Conservation (phyloP, 176 grass and related monocot species). For the Aegilops speltoides region DNA sequence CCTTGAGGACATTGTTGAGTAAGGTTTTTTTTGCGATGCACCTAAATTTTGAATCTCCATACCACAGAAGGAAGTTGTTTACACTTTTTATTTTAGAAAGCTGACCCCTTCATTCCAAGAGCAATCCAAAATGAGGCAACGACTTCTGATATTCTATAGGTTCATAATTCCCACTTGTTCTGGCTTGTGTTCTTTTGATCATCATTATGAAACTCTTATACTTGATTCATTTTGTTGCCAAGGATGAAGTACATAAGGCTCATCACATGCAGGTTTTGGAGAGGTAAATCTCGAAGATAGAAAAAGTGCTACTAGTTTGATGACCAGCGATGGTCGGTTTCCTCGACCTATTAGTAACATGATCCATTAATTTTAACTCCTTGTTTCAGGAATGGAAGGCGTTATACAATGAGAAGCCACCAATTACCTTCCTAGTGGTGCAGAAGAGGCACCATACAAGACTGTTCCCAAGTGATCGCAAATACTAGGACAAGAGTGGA, state of each 20-base stretch:
- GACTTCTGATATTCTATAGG: constrained; percentile 71
- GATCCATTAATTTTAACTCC: not conserved
- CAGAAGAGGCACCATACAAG: constrained; percentile 89
- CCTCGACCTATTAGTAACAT: not conserved
- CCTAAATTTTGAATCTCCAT: not conserved
- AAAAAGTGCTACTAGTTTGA: constrained; percentile 37
- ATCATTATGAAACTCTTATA: not conserved
- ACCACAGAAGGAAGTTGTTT: not conserved
- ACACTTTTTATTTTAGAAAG: constrained; percentile 33
- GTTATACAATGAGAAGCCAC: constrained; percentile 44
- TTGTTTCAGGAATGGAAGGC: constrained; percentile 58
- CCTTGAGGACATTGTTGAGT: constrained; percentile 46
- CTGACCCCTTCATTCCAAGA: constrained; percentile 47
- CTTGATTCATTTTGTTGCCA: not conserved
- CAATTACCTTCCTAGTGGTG: constrained; percentile 71
- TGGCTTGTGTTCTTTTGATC: not conserved
- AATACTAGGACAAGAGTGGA: constrained; percentile 24
- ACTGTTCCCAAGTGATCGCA: constrained; percentile 44
- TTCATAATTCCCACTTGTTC: constrained; percentile 1
- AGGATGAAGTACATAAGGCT: constrained; percentile 70
- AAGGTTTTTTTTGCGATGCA: not conserved
- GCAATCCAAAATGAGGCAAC: constrained; percentile 23
- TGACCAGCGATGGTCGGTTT: not conserved
- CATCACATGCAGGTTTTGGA: constrained; percentile 65
- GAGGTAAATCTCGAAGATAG: constrained; percentile 61